Base-by-base conservation (phyloP, 2,329 filamentous ascomycete species). In the Thelonectria olida region DNA sequence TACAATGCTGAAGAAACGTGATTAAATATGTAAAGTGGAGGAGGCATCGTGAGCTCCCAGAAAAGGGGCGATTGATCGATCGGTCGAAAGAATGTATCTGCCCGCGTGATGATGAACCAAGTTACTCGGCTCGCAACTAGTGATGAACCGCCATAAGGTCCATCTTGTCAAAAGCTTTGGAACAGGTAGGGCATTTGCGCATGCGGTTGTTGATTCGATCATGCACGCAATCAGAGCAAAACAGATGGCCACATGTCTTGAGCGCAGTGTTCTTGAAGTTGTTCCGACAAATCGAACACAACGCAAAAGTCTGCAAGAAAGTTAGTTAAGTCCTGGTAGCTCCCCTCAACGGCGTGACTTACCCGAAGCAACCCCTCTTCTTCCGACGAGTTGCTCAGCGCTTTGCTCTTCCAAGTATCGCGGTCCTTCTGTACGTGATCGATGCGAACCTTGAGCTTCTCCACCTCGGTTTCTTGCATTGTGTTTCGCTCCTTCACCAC, bases 161-260 rank as follows among this genome's bases (percentile, higher is more conserved):
- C 78, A 91, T 91, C 75, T 88, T 91, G 72, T 97, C 95, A 75
- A 99, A 99, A 4, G 92, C 89, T 78, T 91, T 92, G 72, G 91
- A 93, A 82, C 96, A 99, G 70, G 92, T 95, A 3, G 96, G 96
- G 73, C 96, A 99, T 78, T 98, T 98, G 68, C 96, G 88, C 80
- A 95, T 94, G 34, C 96, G 91, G 73, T 96, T 97, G 45, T 88
- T 88, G 63, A 97, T 89, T 58, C 96, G 90, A 72, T 96, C 91
- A 66, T 97, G 92, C 22, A 98, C 91, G 75, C 96, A 99, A 48
- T 89, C 85, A 73, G 90, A 90, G 84, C 96, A 99, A 78, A 98
- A 97, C 49, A 97, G 87, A 77, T 99, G 96, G 2, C 96, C 96
- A 76, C 96, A 99, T 1, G 92, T 93, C 80, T 96, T 96, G 76